Base-by-base conservation (phyloP, 2,329 filamentous ascomycete genomes). In the Microdochium trichocladiopsis region DNA sequence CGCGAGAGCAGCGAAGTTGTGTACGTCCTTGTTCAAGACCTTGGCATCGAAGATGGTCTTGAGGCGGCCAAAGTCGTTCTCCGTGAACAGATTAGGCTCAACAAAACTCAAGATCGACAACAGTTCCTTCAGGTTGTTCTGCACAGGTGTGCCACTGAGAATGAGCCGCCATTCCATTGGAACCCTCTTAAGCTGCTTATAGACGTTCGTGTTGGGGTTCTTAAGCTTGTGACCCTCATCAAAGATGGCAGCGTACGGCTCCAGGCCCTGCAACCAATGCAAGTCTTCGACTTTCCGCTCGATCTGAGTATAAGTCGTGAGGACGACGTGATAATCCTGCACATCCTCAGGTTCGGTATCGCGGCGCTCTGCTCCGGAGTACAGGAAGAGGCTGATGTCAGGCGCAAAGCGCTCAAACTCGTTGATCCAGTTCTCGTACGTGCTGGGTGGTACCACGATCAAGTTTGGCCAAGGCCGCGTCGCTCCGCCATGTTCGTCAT, bases 201-300 rank as follows among this genome's bases (percentile, higher is more conserved):
- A 96, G 5, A 90, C 79, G 51, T 88, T 83, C 0, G 92, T 95
- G 48, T 85, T 84, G 2, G 86, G 85, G 65, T 96, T 97, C 72
- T 96, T 95, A 66, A 99, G 74, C 63, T 90, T 85, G 69, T 99
- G 94, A 0, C 93, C 94, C 70, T 99, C 94, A 64, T 99, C 94
- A 62, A 91, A 99, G 11, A 99, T 86, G 60, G 79, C 78, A 1
- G 75, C 72, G 53, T 80, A 76, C 5, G 80, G 72, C 9, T 69
- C 60, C 48, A 82, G 67, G 8, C 67, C 69, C 37, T 72, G 70
- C 59, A 84, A 71, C 37, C 76, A 77, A 43, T 71, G 66, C 14
- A 81, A 66, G 53, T 83, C 80, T 3, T 73, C 72, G 41, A 66
- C 63, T 1, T 74, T 74, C 51, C 72, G 57, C 33, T 67, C 76